Conservation (phyloP, 805 yeast genomes). For the Monosporozyma unispora region DNA sequence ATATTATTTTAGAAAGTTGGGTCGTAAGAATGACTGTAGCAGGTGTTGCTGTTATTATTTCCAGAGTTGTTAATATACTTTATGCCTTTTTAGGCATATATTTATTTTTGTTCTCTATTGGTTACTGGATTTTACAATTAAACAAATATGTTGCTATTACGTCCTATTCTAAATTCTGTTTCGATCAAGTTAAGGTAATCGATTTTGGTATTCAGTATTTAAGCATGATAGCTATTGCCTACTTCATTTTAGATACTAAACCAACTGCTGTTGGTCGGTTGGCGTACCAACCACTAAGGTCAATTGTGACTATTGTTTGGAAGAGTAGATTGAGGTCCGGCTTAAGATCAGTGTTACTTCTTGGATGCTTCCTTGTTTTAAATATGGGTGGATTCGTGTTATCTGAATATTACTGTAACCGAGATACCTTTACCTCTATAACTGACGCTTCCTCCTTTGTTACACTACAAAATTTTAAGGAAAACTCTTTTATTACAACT, state of each 20-base stretch:
- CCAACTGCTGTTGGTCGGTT: background rate
- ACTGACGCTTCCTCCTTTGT: conserved; percentile 1
- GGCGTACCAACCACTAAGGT: background rate
- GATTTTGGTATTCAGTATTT: background rate
- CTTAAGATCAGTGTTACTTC: background rate
- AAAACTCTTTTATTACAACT: background rate
- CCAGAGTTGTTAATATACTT: background rate
- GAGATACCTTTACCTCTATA: conserved; percentile 8
- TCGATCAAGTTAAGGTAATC: background rate
- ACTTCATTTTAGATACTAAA: background rate
- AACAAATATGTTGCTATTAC: background rate
- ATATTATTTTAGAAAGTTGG: conserved; percentile 7
- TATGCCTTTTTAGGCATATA: background rate
- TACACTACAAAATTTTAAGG: background rate
- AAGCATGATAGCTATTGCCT: background rate
- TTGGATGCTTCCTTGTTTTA: background rate
- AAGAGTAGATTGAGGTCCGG: background rate
- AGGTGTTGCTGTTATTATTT: background rate
- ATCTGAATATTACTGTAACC: conserved; percentile 14
- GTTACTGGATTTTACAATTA: background rate
- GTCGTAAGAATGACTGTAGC: background rate
- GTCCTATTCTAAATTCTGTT: background rate
- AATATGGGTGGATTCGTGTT: conserved; percentile 4
- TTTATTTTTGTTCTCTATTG: background rate
- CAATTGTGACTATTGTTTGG: background rate